These are phyloP conservation scores for Musa schizocarpa DNA, from an alignment of 176 grass and related monocot genomes.

Conservation along the genomic window DNA sequence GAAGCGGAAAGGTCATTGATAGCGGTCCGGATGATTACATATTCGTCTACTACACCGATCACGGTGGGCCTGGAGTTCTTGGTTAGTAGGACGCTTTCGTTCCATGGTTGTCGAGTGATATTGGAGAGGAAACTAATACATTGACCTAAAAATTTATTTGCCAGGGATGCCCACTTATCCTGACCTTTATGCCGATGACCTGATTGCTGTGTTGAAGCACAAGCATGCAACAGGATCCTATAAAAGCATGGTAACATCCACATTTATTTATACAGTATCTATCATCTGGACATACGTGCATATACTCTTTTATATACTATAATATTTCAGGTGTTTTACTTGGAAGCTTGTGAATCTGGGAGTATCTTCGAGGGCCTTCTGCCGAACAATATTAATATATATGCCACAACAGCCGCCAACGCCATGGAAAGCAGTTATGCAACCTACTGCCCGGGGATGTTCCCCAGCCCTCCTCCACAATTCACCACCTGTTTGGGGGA, in stretches of 20 bases:
- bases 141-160: not conserved
- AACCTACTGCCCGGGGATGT: slow-evolving; percentile 79
- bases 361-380: slow-evolving; percentile 86
- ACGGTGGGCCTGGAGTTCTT: slow-evolving; percentile 82
- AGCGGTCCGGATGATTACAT: slow-evolving; percentile 86
- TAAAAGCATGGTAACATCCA: slow-evolving; percentile 68
- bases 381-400: slow-evolving; percentile 63
- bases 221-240: slow-evolving; percentile 74
- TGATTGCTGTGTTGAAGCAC: slow-evolving; percentile 63
- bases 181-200: slow-evolving; percentile 77
- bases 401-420: slow-evolving; percentile 81
- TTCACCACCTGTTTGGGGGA: slow-evolving; percentile 90
- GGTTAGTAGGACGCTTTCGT: slow-evolving; percentile 32
- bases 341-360: slow-evolving; percentile 91
- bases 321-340: slow-evolving; percentile 68
- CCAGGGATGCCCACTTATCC: slow-evolving; percentile 88
- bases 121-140: too few species aligned
- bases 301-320: not conserved
- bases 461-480: slow-evolving; percentile 53
- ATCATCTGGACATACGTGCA: not conserved
- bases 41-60: slow-evolving; percentile 85
- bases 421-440: slow-evolving; percentile 89
- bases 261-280: too few species aligned
- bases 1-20: slow-evolving; percentile 81
- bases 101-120: too few species aligned